Conservation (phyloP, 2,329 filamentous ascomycete genomes). For the Kalaharituber pfeilii region DNA sequence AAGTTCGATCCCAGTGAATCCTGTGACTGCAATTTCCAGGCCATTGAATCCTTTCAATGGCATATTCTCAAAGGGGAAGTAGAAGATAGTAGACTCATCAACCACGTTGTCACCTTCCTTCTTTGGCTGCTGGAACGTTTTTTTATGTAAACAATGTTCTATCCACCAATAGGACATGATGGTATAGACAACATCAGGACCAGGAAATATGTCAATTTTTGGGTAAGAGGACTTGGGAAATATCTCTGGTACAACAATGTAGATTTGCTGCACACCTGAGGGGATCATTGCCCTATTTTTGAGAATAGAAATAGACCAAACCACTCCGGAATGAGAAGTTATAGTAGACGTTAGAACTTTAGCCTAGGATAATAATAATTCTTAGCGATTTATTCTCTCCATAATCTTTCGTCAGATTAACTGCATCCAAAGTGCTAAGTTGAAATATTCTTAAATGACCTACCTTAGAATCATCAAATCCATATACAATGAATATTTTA, state of each 20-base stretch:
- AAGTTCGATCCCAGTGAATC: slow-evolving; percentile 68
- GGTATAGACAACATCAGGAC: too few relatives aligned
- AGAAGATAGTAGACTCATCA: background rate
- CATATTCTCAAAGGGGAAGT: slow-evolving; percentile 1
- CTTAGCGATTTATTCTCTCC: too few relatives aligned
- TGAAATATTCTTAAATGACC: too few relatives aligned
- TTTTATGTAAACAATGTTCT: slow-evolving; percentile 69
- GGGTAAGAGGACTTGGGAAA: background rate
- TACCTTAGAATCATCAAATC: background rate
- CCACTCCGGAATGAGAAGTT: background rate
- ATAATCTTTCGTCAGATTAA: too few relatives aligned
- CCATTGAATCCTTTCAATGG: slow-evolving; percentile 39
- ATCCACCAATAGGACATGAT: slow-evolving; percentile 82
- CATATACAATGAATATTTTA: background rate
- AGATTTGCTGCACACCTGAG: too few relatives aligned
- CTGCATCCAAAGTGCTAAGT: too few relatives aligned
- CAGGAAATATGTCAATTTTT: slow-evolving; percentile 6
- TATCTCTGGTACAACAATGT: background rate
- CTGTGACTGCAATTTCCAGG: slow-evolving; percentile 63
- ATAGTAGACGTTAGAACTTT: background rate
- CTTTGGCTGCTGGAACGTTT: slow-evolving; percentile 49
- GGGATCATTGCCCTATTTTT: too few relatives aligned
- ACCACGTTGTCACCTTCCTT: slow-evolving; percentile 3
- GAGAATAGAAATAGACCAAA: too few relatives aligned
- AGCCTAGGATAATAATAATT: background rate